Base-by-base conservation (phyloP, 176 grass and related monocot species). In the Cenchrus purpureus region DNA sequence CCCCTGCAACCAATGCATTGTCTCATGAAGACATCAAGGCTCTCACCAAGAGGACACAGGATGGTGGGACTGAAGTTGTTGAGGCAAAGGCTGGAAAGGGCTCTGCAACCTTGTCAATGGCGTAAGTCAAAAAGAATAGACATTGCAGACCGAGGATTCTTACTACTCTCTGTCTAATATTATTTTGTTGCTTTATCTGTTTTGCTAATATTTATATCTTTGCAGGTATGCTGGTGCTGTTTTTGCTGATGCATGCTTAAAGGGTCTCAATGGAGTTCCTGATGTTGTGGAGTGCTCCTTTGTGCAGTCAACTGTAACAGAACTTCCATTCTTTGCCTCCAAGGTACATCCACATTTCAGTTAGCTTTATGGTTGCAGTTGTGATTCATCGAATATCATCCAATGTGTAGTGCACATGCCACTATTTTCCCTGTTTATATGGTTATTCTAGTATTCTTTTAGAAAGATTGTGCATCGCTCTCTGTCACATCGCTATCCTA, bases 241-340 rank as follows among this genome's bases (percentile, higher is more conserved):
- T 70, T 98, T 98, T 84, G 97, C 91, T 66, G 97, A 98, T 92
- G 93, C 97, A 29, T 98, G 97, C 88, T 91, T 98, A 83, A 98
- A 94, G 84, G 97, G 97, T 48, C 91, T 98, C 15, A 98, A 96
- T 68, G 93, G 97, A 13, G 97, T 89, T 71, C 93, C 93, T 45
- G 91, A 94, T n/a, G 61, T 98, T 60, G 71, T 98, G 43, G 91
- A 98, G 79, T 98, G 91, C 81, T 91, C 93, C 72, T 98, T 89
- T 86, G 97, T 98, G 74, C 93, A 98, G 81, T 98, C 97, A 83
- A 94, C 89, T 0, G 79, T 98, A 40, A 92, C 97, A 14, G 91
- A 92, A 65, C 82, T 98, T 54, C 97, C 97, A 57, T 98, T 96
- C 88, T 98, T 98, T 83, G 93, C 97, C 42, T 96, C 97, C 60